Evolutionary conservation across 2,329 filamentous ascomycete genomes (phyloP), one percentile per base, ranked within the genome.

Genomic region (Venturia nashicola): DNA sequence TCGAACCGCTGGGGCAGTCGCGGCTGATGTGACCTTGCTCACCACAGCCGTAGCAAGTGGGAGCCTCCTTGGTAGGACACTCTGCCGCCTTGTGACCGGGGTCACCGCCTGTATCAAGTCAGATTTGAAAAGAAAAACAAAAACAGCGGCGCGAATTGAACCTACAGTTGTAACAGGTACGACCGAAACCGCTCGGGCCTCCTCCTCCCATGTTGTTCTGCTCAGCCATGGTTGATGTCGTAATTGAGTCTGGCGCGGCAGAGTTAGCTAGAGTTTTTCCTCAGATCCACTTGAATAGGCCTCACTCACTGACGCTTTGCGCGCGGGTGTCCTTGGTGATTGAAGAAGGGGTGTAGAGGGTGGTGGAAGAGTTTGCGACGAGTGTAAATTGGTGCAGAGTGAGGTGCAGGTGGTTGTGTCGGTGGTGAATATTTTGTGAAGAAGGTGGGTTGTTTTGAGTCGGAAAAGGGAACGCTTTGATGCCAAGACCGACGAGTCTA

Each of bases 1-100:
- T 27, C 2, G 27, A 4, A 27, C 59, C 59, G 14, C 90, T 86
- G 67, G 88, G 86, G 83, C 93, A 97, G 75, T 97, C 93, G 77
- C 92, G 90, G 83, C 89, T 76, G 66, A 79, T 69, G 69, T 80
- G 78, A 65, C 78, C 78, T 71, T 79, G 76, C 68, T 76, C 75
- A 67, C 77, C 77, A 72, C 78, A 80, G 71, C 75, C 75, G 70
- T 76, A 79, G 76, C 78, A 80, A 63, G 74, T 76, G n/a, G 73
- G 75, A 69, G 72, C 76, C 55, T 77, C 78, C 74, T 80, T 80
- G 71, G 74, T 76, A 54, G 78, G 79, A 73, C 79, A 81, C 67
- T 80, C 79, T 65, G 77, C 76, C 69, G 79, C 77, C 68, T 78
- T 76, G 71, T 81, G 79, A 65, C 75, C 74, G 64, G 75, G 71